phyloP scores from a whole-genome alignment of 2,329 filamentous ascomycete species.

The Pseudonectria buxi region DNA sequence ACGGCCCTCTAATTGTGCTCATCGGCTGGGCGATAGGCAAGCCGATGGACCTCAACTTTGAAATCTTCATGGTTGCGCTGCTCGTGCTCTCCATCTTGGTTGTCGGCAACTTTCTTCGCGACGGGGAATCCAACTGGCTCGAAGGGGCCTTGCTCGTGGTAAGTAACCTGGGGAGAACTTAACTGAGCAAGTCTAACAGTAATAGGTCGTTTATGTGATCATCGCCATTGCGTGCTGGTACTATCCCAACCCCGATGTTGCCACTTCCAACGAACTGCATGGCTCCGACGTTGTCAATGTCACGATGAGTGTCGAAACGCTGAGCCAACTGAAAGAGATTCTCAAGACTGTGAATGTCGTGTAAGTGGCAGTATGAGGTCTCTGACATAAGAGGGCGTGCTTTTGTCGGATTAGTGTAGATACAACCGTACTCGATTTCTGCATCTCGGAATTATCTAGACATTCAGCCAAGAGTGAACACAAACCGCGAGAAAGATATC shows the following conservation, averaged over 20 bases:
- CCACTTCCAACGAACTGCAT: slow-evolving; percentile 26
- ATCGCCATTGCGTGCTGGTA: slow-evolving; percentile 40
- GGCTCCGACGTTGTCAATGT: slow-evolving; percentile 19
- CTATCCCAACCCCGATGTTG: slow-evolving; percentile 36
- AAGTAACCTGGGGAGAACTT: not conserved
- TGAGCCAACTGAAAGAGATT: slow-evolving; percentile 22
- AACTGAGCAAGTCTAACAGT: not conserved
- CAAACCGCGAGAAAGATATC: too few relatives aligned
- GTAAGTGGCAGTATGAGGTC: too few relatives aligned
- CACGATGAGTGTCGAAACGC: slow-evolving; percentile 23
- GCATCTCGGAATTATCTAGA: too few relatives aligned
- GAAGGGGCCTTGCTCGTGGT: slow-evolving; percentile 66
- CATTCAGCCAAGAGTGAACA: too few relatives aligned
- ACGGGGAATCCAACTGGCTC: slow-evolving; percentile 69
- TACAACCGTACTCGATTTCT: too few relatives aligned
- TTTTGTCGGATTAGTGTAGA: too few relatives aligned
- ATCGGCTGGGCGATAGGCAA: slow-evolving; percentile 62
- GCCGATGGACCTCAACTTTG: slow-evolving; percentile 64
- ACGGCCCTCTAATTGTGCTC: slow-evolving; percentile 64
- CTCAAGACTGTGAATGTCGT: slow-evolving; percentile 3
- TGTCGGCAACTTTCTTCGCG: slow-evolving; percentile 67
- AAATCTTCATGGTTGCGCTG: slow-evolving; percentile 68
- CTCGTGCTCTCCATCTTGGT: slow-evolving; percentile 69
- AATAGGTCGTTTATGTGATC: slow-evolving; percentile 34
- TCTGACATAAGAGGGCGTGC: too few relatives aligned